These are phyloP conservation scores for Letharia lupina DNA, from an alignment of 495 filamentous ascomycete genomes.

Conservation along the genomic window DNA sequence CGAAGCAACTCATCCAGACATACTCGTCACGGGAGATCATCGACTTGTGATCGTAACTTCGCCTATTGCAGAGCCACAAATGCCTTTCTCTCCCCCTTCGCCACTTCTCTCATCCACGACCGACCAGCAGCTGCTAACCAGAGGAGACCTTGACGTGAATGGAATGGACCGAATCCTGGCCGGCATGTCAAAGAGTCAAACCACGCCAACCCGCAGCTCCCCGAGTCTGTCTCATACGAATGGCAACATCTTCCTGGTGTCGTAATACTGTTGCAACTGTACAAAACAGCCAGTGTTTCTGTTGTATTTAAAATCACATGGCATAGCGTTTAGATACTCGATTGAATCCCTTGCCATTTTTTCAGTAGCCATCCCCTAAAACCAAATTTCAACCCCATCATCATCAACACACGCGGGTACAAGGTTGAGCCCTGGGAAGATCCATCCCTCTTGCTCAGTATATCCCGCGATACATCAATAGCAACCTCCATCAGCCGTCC, in stretches of 20 bases:
- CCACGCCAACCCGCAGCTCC: conserved; percentile 4
- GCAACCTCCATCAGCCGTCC: conserved; percentile 5
- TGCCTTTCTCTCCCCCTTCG: conserved; percentile 12
- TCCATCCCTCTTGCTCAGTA: conserved; percentile 53
- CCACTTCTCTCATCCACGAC: conserved; percentile 21
- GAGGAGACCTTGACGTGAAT: conserved; percentile 43
- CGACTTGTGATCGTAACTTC: conserved; percentile 51
- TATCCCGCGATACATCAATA: conserved; percentile 49
- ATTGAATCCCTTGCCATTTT: neutral
- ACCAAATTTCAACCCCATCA: neutral
- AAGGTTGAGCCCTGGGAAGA: conserved; percentile 53
- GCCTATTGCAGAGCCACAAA: conserved; percentile 30
- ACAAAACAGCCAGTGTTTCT: neutral
- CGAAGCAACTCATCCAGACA: conserved; percentile 43
- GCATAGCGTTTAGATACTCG: conserved; percentile 13
- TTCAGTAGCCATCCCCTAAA: neutral
- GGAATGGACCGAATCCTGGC: conserved; percentile 45
- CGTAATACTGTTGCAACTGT: neutral
- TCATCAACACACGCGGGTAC: conserved; percentile 21
- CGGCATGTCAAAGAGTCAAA: conserved; percentile 34
- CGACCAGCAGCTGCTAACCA: conserved; percentile 39
- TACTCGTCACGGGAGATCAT: conserved; percentile 57
- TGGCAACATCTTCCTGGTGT: conserved; percentile 11
- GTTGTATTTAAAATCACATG: neutral
- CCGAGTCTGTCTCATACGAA: conserved; percentile 2